These are phyloP conservation scores for Penicillium sp. DNA, from an alignment of 2,329 filamentous ascomycete species.

Conservation along the genomic window DNA sequence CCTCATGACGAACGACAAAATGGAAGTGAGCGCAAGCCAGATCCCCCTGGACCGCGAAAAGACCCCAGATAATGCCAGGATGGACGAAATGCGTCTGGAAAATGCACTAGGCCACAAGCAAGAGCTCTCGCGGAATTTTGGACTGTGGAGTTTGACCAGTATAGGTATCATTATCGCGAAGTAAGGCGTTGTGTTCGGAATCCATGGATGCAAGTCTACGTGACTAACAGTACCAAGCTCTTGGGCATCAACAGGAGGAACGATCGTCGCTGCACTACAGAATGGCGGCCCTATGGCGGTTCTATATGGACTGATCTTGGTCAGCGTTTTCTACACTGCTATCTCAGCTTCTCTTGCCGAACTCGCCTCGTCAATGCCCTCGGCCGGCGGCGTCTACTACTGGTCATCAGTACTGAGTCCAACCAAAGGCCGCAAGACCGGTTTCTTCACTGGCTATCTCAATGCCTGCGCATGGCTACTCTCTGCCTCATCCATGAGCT, in stretches of 20 bases:
- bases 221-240: constrained; percentile 44
- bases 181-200: constrained; percentile 12
- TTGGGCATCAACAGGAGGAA: constrained; percentile 63
- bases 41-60: constrained; percentile 4
- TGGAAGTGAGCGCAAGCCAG: constrained; percentile 7
- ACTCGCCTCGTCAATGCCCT: constrained; percentile 59
- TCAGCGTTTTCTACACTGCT: constrained; percentile 54
- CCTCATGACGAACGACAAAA: constrained; percentile 5
- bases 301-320: constrained; percentile 57
- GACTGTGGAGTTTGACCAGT: constrained; percentile 57
- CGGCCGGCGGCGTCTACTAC: constrained; percentile 57
- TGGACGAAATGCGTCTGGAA: constrained; percentile 30
- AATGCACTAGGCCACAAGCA: constrained; percentile 55
- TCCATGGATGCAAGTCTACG: neutral
- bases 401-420: constrained; percentile 58
- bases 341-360: constrained; percentile 59
- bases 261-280: constrained; percentile 54
- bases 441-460: constrained; percentile 42
- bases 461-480: constrained; percentile 37
- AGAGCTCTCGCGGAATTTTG: constrained; percentile 61
- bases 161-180: constrained; percentile 57
- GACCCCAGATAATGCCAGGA: constrained; percentile 3
- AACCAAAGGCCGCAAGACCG: constrained; percentile 48
- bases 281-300: constrained; percentile 64
- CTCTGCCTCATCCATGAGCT: constrained; percentile 34